Conservation (phyloP, 1,284 basidiomycete species). For the Cryptococcus sp. region DNA sequence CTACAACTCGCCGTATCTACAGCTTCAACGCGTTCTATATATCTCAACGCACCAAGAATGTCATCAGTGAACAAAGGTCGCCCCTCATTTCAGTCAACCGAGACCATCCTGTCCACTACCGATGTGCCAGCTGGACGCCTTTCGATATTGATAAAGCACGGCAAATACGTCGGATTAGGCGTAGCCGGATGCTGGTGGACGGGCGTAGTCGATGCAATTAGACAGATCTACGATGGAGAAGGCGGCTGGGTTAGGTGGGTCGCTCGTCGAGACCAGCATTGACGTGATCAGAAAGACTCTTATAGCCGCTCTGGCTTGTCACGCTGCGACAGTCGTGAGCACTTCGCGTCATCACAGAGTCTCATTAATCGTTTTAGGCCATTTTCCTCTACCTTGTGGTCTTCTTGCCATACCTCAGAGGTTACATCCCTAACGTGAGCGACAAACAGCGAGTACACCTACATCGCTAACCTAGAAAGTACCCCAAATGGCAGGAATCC, state of each 20-base stretch:
- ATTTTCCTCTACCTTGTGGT: conserved; percentile 47
- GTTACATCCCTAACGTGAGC: conserved; percentile 45
- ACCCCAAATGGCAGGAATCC: conserved; percentile 46
- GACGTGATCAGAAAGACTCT: conserved; percentile 14
- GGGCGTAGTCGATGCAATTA: conserved; percentile 18
- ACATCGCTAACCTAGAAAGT: conserved; percentile 17
- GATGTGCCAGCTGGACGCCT: background rate
- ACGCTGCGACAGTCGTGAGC: conserved; percentile 35
- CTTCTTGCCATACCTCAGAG: conserved; percentile 44
- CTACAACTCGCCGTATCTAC: no score
- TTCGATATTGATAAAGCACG: conserved; percentile 32
- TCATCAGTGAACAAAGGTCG: conserved; percentile 10
- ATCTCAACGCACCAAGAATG: no score
- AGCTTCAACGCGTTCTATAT: no score
- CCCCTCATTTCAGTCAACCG: conserved; percentile 18
- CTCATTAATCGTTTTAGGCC: conserved; percentile 10
- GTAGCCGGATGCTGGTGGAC: conserved; percentile 38
- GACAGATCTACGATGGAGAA: conserved; percentile 13
- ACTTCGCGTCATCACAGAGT: background rate
- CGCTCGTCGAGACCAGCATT: background rate
- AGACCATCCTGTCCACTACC: conserved; percentile 8
- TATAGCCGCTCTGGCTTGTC: conserved; percentile 22
- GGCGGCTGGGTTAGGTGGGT: conserved; percentile 26
- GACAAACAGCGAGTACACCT: no score
- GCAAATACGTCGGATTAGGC: conserved; percentile 42